phyloP scores from a whole-genome alignment of 2,329 filamentous ascomycete species.

The Fusarium gaditjirri region DNA sequence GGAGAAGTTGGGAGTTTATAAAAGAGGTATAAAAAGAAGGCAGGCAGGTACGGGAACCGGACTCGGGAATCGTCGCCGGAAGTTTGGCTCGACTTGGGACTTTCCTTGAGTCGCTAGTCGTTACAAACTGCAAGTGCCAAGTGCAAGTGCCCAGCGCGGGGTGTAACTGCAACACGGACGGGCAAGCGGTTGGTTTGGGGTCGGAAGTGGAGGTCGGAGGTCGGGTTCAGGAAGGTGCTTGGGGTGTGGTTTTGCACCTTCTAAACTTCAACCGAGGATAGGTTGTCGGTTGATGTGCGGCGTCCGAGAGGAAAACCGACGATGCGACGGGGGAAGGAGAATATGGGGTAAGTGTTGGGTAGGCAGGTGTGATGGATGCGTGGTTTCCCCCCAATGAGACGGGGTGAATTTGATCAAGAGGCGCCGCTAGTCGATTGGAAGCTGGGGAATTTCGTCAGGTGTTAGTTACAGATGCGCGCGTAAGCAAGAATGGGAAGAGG shows the following conservation, averaged over 20 bases:
- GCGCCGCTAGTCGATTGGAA: conserved; percentile 38
- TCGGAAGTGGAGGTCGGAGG: conserved; percentile 27
- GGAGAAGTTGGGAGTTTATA: conserved; percentile 40
- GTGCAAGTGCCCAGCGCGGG: conserved; percentile 25
- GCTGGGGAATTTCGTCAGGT: conserved; percentile 37
- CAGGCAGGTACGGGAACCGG: conserved; percentile 30
- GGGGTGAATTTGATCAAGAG: conserved; percentile 44
- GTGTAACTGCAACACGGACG: conserved; percentile 20
- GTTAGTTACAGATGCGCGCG: conserved; percentile 22
- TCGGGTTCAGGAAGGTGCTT: conserved; percentile 26
- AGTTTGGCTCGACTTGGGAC: conserved; percentile 19
- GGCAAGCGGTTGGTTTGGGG: conserved; percentile 28
- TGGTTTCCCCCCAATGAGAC: conserved; percentile 41
- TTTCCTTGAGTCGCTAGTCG: background rate
- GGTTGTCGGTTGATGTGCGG: conserved; percentile 42
- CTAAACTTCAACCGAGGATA: conserved; percentile 39
- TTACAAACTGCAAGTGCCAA: conserved; percentile 26
- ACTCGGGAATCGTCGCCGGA: conserved; percentile 40
- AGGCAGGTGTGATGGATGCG: conserved; percentile 10
- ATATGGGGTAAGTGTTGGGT: conserved; percentile 30
- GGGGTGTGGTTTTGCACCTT: conserved; percentile 11
- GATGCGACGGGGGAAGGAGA: conserved; percentile 37
- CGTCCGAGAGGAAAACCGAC: conserved; percentile 44
- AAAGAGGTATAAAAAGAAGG: conserved; percentile 39
- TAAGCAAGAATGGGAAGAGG: conserved; percentile 12